Conservation (phyloP, 208 protist genomes). For the Crithidia bombi region DNA sequence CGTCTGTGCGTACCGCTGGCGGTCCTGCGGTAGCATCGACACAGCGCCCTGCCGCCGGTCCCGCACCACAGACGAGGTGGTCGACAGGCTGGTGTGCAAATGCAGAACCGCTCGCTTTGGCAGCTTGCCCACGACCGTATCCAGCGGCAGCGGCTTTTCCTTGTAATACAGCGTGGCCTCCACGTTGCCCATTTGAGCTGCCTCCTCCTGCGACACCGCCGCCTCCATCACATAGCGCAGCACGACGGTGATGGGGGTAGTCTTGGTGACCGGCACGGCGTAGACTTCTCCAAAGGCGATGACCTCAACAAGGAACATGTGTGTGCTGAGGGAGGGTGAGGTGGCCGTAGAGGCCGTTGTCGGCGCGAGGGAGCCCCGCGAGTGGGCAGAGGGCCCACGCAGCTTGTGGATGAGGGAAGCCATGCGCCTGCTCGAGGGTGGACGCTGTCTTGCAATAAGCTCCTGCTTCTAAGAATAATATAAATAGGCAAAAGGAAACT, state of each 20-base stretch:
- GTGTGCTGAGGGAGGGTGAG: background rate
- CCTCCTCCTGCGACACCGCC: conserved; percentile 33
- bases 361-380: background rate
- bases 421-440: background rate
- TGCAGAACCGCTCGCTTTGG: conserved; percentile 47
- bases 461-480: too few relatives aligned
- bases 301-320: conserved; percentile 27
- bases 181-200: conserved; percentile 30
- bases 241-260: conserved; percentile 42
- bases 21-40: conserved; percentile 23
- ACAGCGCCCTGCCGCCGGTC: conserved; percentile 17
- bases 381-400: conserved; percentile 1
- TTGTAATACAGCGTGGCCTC: conserved; percentile 54
- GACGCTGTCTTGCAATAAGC: background rate
- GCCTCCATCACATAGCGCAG: conserved; percentile 55
- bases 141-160: conserved; percentile 37
- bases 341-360: background rate
- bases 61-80: conserved; percentile 29
- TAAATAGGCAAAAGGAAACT: conserved; percentile 1
- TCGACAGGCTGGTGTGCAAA: conserved; percentile 48
- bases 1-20: conserved; percentile 16
- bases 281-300: conserved; percentile 30
- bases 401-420: background rate
- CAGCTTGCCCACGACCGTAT: conserved; percentile 41
- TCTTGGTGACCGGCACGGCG: conserved; percentile 43